Conservation (phyloP, 2,329 filamentous ascomycete genomes). For the Monosporascus cannonballus region DNA sequence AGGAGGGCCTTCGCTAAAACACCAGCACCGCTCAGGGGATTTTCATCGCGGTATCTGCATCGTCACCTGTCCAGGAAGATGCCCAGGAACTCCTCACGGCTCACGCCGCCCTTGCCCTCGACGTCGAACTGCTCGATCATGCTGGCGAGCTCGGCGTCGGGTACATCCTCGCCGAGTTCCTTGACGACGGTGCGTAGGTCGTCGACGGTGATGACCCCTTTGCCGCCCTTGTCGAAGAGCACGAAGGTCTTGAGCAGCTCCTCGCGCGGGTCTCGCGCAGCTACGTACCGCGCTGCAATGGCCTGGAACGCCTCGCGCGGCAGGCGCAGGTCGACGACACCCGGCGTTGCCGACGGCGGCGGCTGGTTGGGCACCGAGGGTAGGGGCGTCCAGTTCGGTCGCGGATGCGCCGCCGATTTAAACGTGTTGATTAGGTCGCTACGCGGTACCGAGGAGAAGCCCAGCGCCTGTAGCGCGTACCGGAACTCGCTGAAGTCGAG, state of each 20-base stretch:
- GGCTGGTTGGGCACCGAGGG: constrained; percentile 35
- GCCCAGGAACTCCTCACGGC: constrained; percentile 62
- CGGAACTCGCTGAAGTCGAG: constrained; percentile 98
- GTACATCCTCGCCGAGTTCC: constrained; percentile 86
- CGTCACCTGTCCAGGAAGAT: constrained; percentile 35
- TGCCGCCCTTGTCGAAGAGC: constrained; percentile 87
- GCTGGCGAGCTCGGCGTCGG: constrained; percentile 84
- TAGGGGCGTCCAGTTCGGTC: constrained; percentile 47
- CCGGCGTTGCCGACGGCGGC: constrained; percentile 44
- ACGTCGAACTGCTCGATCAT: constrained; percentile 99
- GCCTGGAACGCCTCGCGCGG: constrained; percentile 66
- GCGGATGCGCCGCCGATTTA: constrained; percentile 70
- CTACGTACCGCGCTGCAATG: constrained; percentile 74
- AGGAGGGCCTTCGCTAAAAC: not conserved
- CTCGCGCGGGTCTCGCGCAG: constrained; percentile 77
- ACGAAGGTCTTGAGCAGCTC: constrained; percentile 89
- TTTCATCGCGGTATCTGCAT: not conserved
- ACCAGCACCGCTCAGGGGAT: not conserved
- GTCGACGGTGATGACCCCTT: constrained; percentile 83
- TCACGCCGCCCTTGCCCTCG: constrained; percentile 78
- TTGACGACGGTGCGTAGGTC: constrained; percentile 83
- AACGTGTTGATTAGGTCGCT: constrained; percentile 76
- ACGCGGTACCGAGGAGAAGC: constrained; percentile 79
- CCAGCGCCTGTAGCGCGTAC: constrained; percentile 90
- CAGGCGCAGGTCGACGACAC: constrained; percentile 64